Percentiles rank a stretch among this genome's conserved stretches.
Conservation (phyloP, 306 rosid genomes). For the Dalbergia cochinchinensis region DNA sequence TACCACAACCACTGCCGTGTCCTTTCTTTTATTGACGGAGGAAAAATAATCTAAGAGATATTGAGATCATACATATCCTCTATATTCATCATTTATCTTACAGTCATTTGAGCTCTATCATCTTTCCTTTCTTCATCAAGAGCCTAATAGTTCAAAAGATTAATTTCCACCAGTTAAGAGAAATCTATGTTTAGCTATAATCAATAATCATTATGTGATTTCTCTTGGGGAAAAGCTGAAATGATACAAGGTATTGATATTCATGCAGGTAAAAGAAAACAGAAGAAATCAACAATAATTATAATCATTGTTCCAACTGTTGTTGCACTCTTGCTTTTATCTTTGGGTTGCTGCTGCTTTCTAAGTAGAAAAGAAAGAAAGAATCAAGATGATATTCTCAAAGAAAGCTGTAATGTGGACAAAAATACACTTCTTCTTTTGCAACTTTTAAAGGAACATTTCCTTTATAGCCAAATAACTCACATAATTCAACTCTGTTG, state of each 20-base stretch:
- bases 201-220: neutral
- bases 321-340: slow-evolving; percentile 37
- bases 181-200: slow-evolving; percentile 9
- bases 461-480: slow-evolving; percentile 31
- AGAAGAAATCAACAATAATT: slow-evolving; percentile 9
- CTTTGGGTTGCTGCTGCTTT: slow-evolving; percentile 39
- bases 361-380: slow-evolving; percentile 36
- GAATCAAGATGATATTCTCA: slow-evolving; percentile 49
- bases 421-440: neutral
- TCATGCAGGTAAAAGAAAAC: slow-evolving; percentile 53
- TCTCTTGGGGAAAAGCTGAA: slow-evolving; percentile 2
- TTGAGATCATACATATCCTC: neutral
- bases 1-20: neutral
- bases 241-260: slow-evolving; percentile 22
- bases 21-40: neutral
- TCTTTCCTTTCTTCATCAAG: slow-evolving; percentile 26
- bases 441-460: neutral
- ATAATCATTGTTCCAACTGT: slow-evolving; percentile 34
- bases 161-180: neutral
- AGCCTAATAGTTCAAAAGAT: slow-evolving; percentile 19
- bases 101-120: slow-evolving; percentile 12
- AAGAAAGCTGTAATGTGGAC: slow-evolving; percentile 52
- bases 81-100: neutral
- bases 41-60: slow-evolving; percentile 7
- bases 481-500: slow-evolving; percentile 27